Evolutionary conservation across 78 protist genomes (phyloP).

Genomic region (Acrasis kona): DNA sequence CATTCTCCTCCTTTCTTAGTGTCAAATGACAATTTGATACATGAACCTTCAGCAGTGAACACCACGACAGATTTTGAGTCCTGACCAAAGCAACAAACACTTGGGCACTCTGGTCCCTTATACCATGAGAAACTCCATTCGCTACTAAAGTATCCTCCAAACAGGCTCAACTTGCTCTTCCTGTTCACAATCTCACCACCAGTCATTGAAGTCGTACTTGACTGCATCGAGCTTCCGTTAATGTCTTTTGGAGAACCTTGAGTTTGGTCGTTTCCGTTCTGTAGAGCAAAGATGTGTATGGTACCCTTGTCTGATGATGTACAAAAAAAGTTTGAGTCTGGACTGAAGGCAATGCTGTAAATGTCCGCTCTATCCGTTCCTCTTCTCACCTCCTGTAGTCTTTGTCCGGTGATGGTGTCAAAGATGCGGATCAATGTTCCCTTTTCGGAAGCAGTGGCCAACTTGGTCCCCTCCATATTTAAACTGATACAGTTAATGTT

Average conservation of each 20-base stretch:
- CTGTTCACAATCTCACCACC: slow-evolving; percentile 8
- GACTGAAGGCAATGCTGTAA: slow-evolving; percentile 58
- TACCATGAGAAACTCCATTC: slow-evolving; percentile 90
- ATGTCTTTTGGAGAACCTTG: neutral
- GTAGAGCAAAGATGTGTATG: slow-evolving; percentile 77
- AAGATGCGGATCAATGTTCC: slow-evolving; percentile 91
- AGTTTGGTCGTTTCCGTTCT: neutral
- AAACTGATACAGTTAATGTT: slow-evolving; percentile 59
- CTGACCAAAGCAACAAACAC: slow-evolving; percentile 77
- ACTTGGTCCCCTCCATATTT: slow-evolving; percentile 71
- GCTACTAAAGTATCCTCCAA: slow-evolving; percentile 75
- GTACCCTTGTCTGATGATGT: slow-evolving; percentile 85
- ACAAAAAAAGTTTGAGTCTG: slow-evolving; percentile 54
- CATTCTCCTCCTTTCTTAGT: slow-evolving; percentile 29
- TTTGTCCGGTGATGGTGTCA: slow-evolving; percentile 67
- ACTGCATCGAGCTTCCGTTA: neutral
- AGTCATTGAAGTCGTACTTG: neutral
- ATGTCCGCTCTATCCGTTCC: slow-evolving; percentile 66
- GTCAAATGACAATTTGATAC: slow-evolving; percentile 11
- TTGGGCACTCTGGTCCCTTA: slow-evolving; percentile 60
- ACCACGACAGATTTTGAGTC: slow-evolving; percentile 53
- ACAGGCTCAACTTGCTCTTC: slow-evolving; percentile 39
- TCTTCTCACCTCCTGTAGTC: slow-evolving; percentile 73
- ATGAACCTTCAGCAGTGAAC: slow-evolving; percentile 16
- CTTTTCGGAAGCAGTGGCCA: slow-evolving; percentile 89